Percentiles rank a stretch among this genome's conserved stretches.
These are phyloP conservation scores for Kwoniella botswanensis DNA, from an alignment of 768 basidiomycete species.

Conservation along the genomic window DNA sequence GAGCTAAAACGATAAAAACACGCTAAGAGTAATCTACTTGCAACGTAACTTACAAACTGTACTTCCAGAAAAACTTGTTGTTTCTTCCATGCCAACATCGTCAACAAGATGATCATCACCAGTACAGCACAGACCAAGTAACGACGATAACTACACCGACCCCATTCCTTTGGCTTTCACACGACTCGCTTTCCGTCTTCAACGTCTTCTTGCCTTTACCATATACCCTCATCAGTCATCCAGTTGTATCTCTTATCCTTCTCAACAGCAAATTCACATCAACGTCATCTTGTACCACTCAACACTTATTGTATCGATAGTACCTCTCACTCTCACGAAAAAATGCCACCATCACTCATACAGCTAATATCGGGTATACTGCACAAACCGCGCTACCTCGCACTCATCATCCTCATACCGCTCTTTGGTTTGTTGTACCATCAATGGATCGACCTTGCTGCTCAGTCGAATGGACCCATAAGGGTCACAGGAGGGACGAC, in stretches of 20 bases:
- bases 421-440: slow-evolving; percentile 3
- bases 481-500: slow-evolving; percentile 11
- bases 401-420: slow-evolving; percentile 15
- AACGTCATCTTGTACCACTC: background rate
- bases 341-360: slow-evolving; percentile 1
- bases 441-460: background rate
- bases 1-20: background rate
- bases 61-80: background rate
- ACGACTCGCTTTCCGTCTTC: background rate
- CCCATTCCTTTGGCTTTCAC: background rate
- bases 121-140: too few species aligned
- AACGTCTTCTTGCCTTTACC: background rate
- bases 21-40: background rate
- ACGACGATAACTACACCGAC: too few species aligned
- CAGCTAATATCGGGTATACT: background rate
- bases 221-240: background rate
- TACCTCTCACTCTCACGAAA: background rate
- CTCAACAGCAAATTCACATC: background rate
- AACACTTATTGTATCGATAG: slow-evolving; percentile 2
- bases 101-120: background rate
- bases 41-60: too few species aligned
- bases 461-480: slow-evolving; percentile 1
- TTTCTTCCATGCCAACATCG: background rate
- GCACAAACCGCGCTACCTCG: slow-evolving; percentile 25
- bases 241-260: background rate